Conservation (phyloP, 805 yeast genomes). For the Sugiyamaella lignohabitans region DNA sequence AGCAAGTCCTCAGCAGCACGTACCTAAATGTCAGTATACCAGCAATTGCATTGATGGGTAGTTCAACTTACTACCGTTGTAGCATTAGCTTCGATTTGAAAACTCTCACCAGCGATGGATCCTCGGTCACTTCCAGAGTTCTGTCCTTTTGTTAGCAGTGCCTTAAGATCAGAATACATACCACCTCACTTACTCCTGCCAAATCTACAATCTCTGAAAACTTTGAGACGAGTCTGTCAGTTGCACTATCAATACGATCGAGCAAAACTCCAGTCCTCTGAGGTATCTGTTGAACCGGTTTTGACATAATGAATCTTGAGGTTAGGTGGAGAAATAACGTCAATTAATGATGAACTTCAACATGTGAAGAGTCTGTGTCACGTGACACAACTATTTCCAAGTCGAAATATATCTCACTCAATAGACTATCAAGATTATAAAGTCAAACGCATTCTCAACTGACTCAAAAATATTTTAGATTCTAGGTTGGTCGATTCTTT, state of each 20-base stretch:
- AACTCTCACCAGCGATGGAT: conserved; percentile 34
- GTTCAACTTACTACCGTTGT: conserved; percentile 31
- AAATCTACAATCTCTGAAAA: conserved; percentile 25
- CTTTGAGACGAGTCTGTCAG: conserved; percentile 23
- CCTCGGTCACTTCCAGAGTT: conserved; percentile 28
- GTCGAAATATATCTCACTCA: no score
- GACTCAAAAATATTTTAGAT: no score
- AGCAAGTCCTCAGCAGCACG: conserved; percentile 36
- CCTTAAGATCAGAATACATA: no score
- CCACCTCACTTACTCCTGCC: conserved; percentile 19
- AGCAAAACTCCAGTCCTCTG: conserved; percentile 20
- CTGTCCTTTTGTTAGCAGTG: conserved; percentile 12
- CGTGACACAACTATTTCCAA: no score
- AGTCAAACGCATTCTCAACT: no score
- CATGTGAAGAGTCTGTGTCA: no score
- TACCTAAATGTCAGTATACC: no score
- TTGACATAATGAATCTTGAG: no score
- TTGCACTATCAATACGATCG: conserved; percentile 26
- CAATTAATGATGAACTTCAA: no score
- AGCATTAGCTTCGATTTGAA: conserved; percentile 35
- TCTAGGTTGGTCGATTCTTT: no score
- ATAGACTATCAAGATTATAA: no score
- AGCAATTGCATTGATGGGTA: conserved; percentile 27
- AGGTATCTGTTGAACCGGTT: conserved; percentile 17
- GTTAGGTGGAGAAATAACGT: no score